Evolutionary conservation across 1,284 basidiomycete species (phyloP).

Genomic region (Naganishia albida): DNA sequence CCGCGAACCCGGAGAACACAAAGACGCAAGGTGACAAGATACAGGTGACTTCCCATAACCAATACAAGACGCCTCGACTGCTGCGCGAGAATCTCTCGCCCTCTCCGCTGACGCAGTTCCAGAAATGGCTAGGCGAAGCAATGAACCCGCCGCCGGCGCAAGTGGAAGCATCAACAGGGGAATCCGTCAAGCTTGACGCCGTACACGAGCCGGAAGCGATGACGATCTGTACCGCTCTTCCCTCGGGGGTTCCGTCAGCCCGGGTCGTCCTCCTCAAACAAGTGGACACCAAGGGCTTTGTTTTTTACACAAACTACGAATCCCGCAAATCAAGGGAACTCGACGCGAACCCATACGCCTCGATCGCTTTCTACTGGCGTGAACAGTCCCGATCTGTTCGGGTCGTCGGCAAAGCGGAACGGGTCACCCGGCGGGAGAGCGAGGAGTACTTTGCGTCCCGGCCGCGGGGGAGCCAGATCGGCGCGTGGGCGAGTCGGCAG

Average conservation of each 20-base stretch:
- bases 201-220: constrained; percentile 86
- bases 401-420: constrained; percentile 81
- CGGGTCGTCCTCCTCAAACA: constrained; percentile 91
- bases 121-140: constrained; percentile 75
- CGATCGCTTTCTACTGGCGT: constrained; percentile 88
- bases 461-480: constrained; percentile 79
- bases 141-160: constrained; percentile 38
- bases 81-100: constrained; percentile 64
- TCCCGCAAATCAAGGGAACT: constrained; percentile 89
- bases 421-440: constrained; percentile 68
- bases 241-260: constrained; percentile 74
- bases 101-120: constrained; percentile 79
- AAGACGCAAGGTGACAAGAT: constrained; percentile 35
- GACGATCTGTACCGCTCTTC: constrained; percentile 67
- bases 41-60: constrained; percentile 67
- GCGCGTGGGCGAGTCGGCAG: constrained; percentile 92
- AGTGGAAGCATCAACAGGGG: constrained; percentile 34
- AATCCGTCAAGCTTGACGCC: constrained; percentile 24
- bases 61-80: constrained; percentile 68
- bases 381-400: constrained; percentile 80
- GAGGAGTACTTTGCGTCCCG: constrained; percentile 81
- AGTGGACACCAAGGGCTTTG: constrained; percentile 79
- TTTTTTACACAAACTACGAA: constrained; percentile 95
- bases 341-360: constrained; percentile 70
- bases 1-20: constrained; percentile 11